These are phyloP conservation scores for Hysterium pulicare DNA, from an alignment of 2,329 filamentous ascomycete species.

Conservation along the genomic window DNA sequence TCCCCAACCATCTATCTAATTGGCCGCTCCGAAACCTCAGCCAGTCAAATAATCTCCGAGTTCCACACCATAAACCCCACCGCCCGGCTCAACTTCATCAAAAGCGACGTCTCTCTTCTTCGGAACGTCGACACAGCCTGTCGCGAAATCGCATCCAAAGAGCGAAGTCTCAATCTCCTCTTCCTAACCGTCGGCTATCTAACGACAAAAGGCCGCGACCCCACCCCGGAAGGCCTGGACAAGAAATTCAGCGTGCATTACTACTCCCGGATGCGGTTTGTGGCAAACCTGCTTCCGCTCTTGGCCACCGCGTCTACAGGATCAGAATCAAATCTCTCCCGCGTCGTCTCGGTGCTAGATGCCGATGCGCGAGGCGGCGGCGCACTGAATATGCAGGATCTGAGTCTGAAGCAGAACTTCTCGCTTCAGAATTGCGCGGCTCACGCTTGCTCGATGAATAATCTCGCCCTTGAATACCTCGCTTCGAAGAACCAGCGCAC, in stretches of 20 bases:
- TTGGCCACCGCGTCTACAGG: conserved; percentile 20
- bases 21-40: conserved; percentile 40
- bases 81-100: conserved; percentile 39
- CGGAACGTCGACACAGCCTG: conserved; percentile 43
- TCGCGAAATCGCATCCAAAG: conserved; percentile 48
- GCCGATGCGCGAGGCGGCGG: conserved; percentile 14
- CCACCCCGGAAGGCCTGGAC: conserved; percentile 37
- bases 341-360: conserved; percentile 30
- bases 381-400: conserved; percentile 21
- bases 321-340: conserved; percentile 17
- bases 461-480: conserved; percentile 24
- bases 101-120: conserved; percentile 41
- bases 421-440: conserved; percentile 20
- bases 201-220: conserved; percentile 37
- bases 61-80: conserved; percentile 37
- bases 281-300: conserved; percentile 35
- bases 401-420: conserved; percentile 24
- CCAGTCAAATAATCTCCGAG: conserved; percentile 34
- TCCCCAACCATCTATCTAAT: conserved; percentile 43
- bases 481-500: conserved; percentile 17
- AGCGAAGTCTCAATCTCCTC: conserved; percentile 53
- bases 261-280: conserved; percentile 40
- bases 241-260: conserved; percentile 30
- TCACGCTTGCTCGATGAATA: conserved; percentile 25
- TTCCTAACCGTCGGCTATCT: conserved; percentile 53